Conservation (phyloP, 2,329 filamentous ascomycete species). For the Fusarium tupiense region DNA sequence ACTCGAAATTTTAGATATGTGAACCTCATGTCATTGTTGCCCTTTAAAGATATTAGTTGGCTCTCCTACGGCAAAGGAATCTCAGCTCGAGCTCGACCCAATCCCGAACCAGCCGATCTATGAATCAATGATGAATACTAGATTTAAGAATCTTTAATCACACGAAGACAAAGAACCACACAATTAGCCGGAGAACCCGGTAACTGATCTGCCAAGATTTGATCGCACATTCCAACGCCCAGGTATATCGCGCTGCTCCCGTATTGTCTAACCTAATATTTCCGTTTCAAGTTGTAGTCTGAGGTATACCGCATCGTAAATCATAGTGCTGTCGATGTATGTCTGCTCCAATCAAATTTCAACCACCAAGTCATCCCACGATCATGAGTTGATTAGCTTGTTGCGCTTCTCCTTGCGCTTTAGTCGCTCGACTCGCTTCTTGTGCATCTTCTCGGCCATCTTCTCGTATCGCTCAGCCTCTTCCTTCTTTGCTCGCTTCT, state of each 20-base stretch:
- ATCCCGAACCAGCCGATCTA: not conserved
- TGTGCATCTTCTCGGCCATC: conserved; percentile 98
- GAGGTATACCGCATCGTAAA: conserved; percentile 36
- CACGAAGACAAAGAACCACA: not conserved
- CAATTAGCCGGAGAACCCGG: not conserved
- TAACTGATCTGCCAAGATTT: not conserved
- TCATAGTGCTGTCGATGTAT: conserved; percentile 34
- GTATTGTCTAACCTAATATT: conserved; percentile 17
- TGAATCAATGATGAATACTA: not conserved
- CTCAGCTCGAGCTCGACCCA: not conserved
- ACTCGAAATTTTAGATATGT: not conserved
- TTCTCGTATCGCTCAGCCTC: conserved; percentile 93
- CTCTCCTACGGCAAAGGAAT: not conserved
- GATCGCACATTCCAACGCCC: conserved; percentile 13
- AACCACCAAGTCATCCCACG: not conserved
- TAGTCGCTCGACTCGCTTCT: conserved; percentile 90
- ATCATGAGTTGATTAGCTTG: conserved; percentile 76
- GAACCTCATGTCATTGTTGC: not conserved
- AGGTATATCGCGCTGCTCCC: conserved; percentile 28
- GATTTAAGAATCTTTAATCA: not conserved
- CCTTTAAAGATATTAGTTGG: not conserved
- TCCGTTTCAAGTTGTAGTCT: conserved; percentile 18
- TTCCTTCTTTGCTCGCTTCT: conserved; percentile 87
- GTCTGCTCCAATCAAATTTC: not conserved
- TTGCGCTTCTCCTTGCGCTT: conserved; percentile 98